Conservation (phyloP, 768 basidiomycete species). For the Xerocomus brunneocitrinus region DNA sequence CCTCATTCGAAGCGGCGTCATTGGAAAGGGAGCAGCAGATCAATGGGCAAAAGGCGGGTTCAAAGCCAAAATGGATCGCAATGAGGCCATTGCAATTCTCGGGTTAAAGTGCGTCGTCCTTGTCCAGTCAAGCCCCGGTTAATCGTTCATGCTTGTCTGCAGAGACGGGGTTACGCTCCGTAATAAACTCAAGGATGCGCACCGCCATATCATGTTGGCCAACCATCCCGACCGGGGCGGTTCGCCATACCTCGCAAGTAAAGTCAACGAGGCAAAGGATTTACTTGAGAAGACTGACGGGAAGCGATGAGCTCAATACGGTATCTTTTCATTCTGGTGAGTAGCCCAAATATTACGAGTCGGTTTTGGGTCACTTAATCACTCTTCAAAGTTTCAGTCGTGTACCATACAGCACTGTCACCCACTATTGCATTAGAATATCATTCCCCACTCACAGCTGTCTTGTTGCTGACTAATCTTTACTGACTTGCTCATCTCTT, state of each 20-base stretch:
- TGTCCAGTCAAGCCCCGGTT: background rate
- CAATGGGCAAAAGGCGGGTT: constrained; percentile 95
- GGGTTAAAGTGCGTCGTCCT: constrained; percentile 75
- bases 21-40: constrained; percentile 60
- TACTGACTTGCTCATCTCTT: background rate
- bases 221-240: constrained; percentile 99
- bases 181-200: constrained; percentile 87
- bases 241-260: constrained; percentile 96
- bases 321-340: constrained; percentile 8
- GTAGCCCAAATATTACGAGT: background rate
- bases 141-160: constrained; percentile 3
- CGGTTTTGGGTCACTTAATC: constrained; percentile 1
- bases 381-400: background rate
- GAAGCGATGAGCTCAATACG: constrained; percentile 28
- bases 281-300: constrained; percentile 77
- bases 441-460: constrained; percentile 6
- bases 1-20: constrained; percentile 56
- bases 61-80: constrained; percentile 92
- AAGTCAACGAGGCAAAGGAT: constrained; percentile 98
- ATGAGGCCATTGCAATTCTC: constrained; percentile 86
- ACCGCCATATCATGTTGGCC: constrained; percentile 94
- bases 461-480: constrained; percentile 16
- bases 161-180: constrained; percentile 82
- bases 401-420: constrained; percentile 18
- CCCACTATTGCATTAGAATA: constrained; percentile 14